Conservation (phyloP, 139 green algal species). For the Limnomonas spitsbergensis region DNA sequence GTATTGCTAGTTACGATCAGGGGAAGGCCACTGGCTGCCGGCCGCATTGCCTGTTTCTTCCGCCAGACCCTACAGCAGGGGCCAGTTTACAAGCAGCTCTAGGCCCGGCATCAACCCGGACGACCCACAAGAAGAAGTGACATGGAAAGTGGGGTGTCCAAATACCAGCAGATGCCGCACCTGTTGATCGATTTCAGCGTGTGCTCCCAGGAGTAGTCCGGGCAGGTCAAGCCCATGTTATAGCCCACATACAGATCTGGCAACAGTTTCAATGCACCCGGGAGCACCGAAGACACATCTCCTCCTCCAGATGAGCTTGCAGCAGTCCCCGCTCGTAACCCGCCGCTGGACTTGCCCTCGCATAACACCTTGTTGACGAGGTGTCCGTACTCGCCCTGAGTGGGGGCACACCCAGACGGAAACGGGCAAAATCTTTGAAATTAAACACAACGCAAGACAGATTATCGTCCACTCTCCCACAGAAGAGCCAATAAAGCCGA, state of each 20-base stretch:
- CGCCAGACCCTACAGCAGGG: not conserved
- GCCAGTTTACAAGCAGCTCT: not conserved
- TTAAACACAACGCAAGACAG: too few species aligned
- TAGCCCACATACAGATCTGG: constrained; percentile 30
- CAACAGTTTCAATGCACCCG: not conserved
- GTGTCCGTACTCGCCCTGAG: not conserved
- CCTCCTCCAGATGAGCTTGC: too few species aligned
- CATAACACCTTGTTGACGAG: not conserved
- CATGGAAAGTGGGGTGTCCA: not conserved
- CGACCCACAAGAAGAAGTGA: not conserved
- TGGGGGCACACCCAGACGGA: too few species aligned
- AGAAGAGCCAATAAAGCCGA: too few species aligned
- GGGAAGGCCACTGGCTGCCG: not conserved
- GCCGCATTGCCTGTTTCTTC: not conserved
- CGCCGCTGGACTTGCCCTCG: too few species aligned
- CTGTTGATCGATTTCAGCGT: constrained; percentile 7
- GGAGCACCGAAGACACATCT: too few species aligned
- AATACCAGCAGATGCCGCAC: not conserved
- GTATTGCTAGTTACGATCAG: constrained; percentile 33
- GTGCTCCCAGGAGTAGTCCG: constrained; percentile 20
- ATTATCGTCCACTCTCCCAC: too few species aligned
- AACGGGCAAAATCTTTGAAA: too few species aligned
- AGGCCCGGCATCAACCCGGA: not conserved
- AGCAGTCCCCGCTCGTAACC: too few species aligned
- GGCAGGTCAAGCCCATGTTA: constrained; percentile 36